Percentiles rank a stretch among this genome's conserved stretches.
Conservation (phyloP, 371 early-diverging fungal genomes). For the Mortierella sp. region DNA sequence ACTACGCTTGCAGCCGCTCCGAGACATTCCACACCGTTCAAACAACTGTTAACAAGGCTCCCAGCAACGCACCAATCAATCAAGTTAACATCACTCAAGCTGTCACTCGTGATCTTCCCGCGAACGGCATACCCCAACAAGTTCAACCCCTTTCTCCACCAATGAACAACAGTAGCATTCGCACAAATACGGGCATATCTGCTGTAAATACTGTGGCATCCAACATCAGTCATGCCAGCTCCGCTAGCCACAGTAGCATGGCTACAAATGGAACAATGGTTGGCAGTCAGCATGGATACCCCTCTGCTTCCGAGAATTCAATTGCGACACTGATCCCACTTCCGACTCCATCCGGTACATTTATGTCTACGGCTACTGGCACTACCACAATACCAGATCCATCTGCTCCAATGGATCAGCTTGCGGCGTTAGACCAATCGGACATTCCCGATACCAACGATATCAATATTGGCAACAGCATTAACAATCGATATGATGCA, state of each 20-base stretch:
- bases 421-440: conserved; percentile 22
- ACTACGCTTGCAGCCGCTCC: conserved; percentile 37
- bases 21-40: conserved; percentile 5
- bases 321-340: conserved; percentile 37
- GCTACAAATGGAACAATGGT: conserved; percentile 23
- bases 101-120: background rate
- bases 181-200: conserved; percentile 44
- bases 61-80: background rate
- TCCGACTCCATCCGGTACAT: conserved; percentile 36
- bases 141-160: conserved; percentile 19
- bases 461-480: background rate
- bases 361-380: conserved; percentile 7
- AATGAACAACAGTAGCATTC: conserved; percentile 10
- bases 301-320: conserved; percentile 26
- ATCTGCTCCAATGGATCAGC: conserved; percentile 37
- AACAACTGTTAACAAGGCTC: conserved; percentile 10
- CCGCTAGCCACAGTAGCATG: conserved; percentile 10
- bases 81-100: background rate
- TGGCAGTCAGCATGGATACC: conserved; percentile 8
- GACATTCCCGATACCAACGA: background rate
- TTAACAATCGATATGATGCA: conserved; percentile 24
- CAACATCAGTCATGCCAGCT: conserved; percentile 32
- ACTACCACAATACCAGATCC: background rate
- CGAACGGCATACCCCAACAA: background rate
- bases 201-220: conserved; percentile 45